Percentiles rank a stretch among this genome's conserved stretches.
Evolutionary conservation across 108 stramenopile genomes (phyloP).

Genomic region (Nannochloropsis oceanica): DNA sequence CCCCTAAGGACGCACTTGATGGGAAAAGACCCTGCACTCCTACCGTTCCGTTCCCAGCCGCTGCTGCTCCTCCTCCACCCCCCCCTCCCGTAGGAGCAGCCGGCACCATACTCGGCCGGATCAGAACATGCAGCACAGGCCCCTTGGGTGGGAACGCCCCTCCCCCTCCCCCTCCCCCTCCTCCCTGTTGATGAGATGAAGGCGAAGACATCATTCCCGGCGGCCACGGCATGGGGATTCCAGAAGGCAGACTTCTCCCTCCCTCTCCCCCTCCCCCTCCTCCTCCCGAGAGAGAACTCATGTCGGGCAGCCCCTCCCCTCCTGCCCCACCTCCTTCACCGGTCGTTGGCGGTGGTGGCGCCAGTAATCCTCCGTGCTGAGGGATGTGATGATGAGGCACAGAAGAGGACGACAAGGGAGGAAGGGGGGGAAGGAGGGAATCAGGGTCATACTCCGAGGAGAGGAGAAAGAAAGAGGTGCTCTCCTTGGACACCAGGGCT

Average conservation of each 20-base stretch:
- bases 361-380: no score
- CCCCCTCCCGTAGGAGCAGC: background rate
- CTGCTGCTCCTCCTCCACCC: background rate
- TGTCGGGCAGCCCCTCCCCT: background rate
- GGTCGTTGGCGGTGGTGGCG: background rate
- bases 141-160: background rate
- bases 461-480: background rate
- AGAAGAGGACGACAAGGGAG: background rate
- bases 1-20: background rate
- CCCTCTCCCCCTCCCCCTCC: background rate
- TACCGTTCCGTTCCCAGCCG: background rate
- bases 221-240: no score
- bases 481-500: background rate
- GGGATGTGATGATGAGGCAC: no score
- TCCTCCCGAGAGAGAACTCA: background rate
- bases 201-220: background rate
- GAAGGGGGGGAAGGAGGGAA: background rate
- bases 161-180: background rate
- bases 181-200: no score
- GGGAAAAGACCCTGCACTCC: background rate
- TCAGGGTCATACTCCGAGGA: background rate
- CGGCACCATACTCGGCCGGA: background rate
- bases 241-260: background rate
- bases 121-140: background rate
- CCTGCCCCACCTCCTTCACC: background rate